Conservation (phyloP, 176 grass and related monocot genomes). For the Thinopyrum elongatum region DNA sequence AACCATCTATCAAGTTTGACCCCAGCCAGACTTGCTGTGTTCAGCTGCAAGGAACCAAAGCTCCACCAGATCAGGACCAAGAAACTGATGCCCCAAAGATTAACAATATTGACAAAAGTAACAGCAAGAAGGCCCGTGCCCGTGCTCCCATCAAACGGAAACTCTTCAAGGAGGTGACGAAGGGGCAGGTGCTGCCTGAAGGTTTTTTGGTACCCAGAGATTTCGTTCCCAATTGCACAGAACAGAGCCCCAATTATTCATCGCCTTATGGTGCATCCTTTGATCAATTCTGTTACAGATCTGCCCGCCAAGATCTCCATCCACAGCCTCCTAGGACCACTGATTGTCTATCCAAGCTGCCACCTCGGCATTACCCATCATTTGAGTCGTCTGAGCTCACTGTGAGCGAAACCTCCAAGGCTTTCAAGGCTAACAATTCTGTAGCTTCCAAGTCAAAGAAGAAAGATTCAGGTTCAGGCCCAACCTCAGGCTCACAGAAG, state of each 20-base stretch:
- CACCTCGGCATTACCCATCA: not conserved
- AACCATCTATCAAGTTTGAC: too few relatives aligned
- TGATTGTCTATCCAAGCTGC: not conserved
- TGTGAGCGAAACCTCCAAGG: too few relatives aligned
- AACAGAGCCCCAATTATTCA: not conserved
- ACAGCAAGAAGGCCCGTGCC: not conserved
- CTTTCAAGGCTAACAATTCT: too few relatives aligned
- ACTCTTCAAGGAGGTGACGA: not conserved
- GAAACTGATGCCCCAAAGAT: not conserved
- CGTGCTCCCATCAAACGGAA: not conserved
- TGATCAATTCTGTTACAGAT: slow-evolving; percentile 26
- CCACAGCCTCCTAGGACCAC: too few relatives aligned
- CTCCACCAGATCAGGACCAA: not conserved
- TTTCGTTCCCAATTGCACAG: not conserved
- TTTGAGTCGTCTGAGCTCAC: too few relatives aligned
- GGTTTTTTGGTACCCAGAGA: not conserved
- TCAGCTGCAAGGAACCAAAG: not conserved
- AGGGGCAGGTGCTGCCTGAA: not conserved
- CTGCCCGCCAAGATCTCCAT: not conserved
- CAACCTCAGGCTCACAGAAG: too few relatives aligned
- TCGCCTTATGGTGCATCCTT: slow-evolving; percentile 19
- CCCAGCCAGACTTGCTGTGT: too few relatives aligned
- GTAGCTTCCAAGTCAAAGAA: too few relatives aligned
- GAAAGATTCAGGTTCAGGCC: too few relatives aligned
- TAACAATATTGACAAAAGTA: not conserved